phyloP scores from a whole-genome alignment of 2,329 filamentous ascomycete genomes.

The Cladophialophora psammophila region DNA sequence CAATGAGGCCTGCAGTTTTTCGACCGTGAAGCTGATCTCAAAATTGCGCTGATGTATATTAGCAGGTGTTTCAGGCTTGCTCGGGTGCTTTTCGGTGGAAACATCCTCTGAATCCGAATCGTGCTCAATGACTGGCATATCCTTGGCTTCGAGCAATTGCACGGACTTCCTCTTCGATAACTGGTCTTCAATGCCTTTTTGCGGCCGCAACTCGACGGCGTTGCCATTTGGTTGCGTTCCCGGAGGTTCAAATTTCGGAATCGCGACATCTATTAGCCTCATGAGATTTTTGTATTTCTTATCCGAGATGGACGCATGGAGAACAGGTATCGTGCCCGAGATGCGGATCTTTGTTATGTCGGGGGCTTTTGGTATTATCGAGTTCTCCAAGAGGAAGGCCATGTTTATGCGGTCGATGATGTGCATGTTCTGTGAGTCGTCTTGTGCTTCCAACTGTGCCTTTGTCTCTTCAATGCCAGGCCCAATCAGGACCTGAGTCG shows the following conservation, averaged over 20 bases:
- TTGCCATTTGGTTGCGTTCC: conserved; percentile 44
- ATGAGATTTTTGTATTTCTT: conserved; percentile 97
- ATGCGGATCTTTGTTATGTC: conserved; percentile 92
- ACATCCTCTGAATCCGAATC: conserved; percentile 67
- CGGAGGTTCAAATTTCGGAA: conserved; percentile 77
- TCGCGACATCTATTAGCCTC: conserved; percentile 92
- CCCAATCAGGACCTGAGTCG: conserved; percentile 93
- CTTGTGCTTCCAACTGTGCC: conserved; percentile 73
- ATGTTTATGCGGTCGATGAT: conserved; percentile 97
- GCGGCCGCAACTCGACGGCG: conserved; percentile 47
- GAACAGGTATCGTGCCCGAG: conserved; percentile 86
- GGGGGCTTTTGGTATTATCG: conserved; percentile 93
- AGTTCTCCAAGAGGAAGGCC: conserved; percentile 94
- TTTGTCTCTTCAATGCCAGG: conserved; percentile 92
- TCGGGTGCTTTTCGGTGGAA: conserved; percentile 68
- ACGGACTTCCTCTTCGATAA: conserved; percentile 48
- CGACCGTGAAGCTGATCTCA: conserved; percentile 95
- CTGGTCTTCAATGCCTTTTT: conserved; percentile 39
- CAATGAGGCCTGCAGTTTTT: conserved; percentile 89
- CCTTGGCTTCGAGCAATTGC: conserved; percentile 62
- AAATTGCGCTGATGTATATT: conserved; percentile 89
- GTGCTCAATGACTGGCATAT: conserved; percentile 80
- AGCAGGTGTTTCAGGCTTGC: conserved; percentile 60
- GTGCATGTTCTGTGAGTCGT: conserved; percentile 76
- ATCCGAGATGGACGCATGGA: conserved; percentile 92